Evolutionary conservation across 2,329 filamentous ascomycete genomes (phyloP), one percentile per base, ranked within the genome.

Genomic region (Rugonectria rugulosa): DNA sequence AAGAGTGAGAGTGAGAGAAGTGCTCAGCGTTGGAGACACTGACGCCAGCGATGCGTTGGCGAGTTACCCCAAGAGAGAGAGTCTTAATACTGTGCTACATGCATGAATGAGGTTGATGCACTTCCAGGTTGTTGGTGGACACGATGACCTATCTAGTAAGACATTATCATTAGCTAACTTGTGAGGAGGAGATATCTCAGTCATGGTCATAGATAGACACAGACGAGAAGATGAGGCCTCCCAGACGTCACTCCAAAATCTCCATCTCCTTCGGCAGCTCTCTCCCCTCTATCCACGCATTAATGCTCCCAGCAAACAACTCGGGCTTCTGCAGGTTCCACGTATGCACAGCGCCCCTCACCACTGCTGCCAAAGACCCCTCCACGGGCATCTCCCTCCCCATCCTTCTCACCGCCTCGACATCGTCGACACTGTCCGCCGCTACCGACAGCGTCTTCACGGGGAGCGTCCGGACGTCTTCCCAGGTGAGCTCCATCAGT

Each of bases 311-410:
- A 1, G 73, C 72, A 59, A 78, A 78, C 6, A 77, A 42, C 36
- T 70, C 58, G 2, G 76, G 77, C 26, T 72, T 63, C 52, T 78
- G 75, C 55, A 78, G 52, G 52, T 77, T 72, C 76, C 76, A 77
- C 31, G 69, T 68, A 61, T 78, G 75, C 23, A 73, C 65, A 14
- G 75, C 77, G 17, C 69, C 67, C 23, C 51, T 65, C 6, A 78
- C 67, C 9, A 76, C 58, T 14, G 68, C 72, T 14, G 66, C 70
- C 24, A 65, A 50, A 7, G 70, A 70, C 8, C 57, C 57, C 56
- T 69, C 52, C 24, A 66, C 19, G 50, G 65, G 46, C 64, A 64
- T 43, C 51, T 56, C 47, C 57, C 64, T 38, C 61, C 62, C 56
- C 64, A 72, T 73, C 45, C 62, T 60, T 55, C 60, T 66, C 58